Percentiles rank a stretch among this genome's conserved stretches.
These are phyloP conservation scores for Cadophora malorum DNA, from an alignment of 2,329 filamentous ascomycete genomes.

Conservation along the genomic window DNA sequence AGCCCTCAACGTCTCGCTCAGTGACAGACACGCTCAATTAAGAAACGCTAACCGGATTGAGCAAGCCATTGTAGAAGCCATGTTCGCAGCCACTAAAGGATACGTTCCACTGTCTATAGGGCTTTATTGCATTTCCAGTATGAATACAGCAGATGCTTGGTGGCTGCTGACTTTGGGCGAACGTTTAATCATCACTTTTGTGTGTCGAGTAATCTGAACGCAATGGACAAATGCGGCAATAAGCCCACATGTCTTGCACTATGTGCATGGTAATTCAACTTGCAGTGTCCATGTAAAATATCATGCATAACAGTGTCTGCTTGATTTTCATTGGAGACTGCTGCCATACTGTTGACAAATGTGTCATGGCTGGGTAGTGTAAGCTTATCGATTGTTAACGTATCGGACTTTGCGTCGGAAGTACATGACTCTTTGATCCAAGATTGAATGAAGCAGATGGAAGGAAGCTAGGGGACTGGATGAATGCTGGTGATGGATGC, in stretches of 20 bases:
- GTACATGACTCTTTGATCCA: too few relatives aligned
- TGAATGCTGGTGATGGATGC: too few relatives aligned
- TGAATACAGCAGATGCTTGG: not conserved
- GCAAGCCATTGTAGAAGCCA: not conserved
- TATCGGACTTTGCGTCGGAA: too few relatives aligned
- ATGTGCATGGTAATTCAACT: not conserved
- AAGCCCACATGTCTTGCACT: not conserved
- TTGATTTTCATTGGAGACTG: too few relatives aligned
- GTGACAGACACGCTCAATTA: not conserved
- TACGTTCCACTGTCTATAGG: not conserved
- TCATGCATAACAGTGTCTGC: not conserved
- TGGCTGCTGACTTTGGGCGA: not conserved
- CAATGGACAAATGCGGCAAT: not conserved
- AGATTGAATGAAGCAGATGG: too few relatives aligned
- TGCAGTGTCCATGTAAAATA: too few relatives aligned
- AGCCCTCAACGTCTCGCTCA: not conserved
- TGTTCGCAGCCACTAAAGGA: not conserved
- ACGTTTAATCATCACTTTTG: not conserved
- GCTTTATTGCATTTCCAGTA: not conserved
- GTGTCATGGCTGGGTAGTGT: too few relatives aligned
- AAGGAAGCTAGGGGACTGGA: too few relatives aligned
- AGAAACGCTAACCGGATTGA: not conserved
- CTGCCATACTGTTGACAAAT: too few relatives aligned
- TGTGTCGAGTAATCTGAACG: conserved; percentile 1
- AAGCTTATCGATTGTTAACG: too few relatives aligned